Evolutionary conservation across 768 basidiomycete species (phyloP).

Genomic region (Boletus patriciae): DNA sequence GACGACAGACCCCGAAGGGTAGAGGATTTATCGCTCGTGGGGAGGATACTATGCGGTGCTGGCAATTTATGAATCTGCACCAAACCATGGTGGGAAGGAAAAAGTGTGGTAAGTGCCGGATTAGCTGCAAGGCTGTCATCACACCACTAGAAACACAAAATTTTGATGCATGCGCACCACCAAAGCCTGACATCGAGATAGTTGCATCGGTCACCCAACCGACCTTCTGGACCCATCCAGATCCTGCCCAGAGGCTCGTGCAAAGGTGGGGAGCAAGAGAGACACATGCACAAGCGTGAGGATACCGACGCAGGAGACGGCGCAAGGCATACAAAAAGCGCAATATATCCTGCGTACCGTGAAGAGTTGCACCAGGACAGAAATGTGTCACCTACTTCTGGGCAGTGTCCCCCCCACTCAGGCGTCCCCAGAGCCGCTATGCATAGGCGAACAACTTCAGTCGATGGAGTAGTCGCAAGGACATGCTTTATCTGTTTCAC

Average conservation of each 20-base stretch:
- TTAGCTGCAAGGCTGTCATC: slow-evolving; percentile 51
- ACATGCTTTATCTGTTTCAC: slow-evolving; percentile 33
- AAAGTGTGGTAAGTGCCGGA: slow-evolving; percentile 68
- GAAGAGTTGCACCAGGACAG: not conserved
- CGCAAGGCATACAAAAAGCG: slow-evolving; percentile 73
- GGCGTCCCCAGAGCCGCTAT: slow-evolving; percentile 62
- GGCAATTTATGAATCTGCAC: slow-evolving; percentile 78
- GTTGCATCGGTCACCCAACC: slow-evolving; percentile 78
- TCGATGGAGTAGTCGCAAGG: slow-evolving; percentile 31
- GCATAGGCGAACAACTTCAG: slow-evolving; percentile 54
- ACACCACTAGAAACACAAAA: not conserved
- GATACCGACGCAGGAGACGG: slow-evolving; percentile 53
- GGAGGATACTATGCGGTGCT: slow-evolving; percentile 64
- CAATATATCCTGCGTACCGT: slow-evolving; percentile 55
- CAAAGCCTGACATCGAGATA: slow-evolving; percentile 74
- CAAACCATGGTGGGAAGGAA: slow-evolving; percentile 86
- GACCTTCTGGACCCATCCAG: slow-evolving; percentile 74
- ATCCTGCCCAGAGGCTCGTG: slow-evolving; percentile 55
- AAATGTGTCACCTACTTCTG: slow-evolving; percentile 44
- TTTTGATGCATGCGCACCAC: slow-evolving; percentile 50
- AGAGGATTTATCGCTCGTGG: slow-evolving; percentile 83
- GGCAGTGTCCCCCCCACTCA: slow-evolving; percentile 64
- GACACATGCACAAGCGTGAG: slow-evolving; percentile 64
- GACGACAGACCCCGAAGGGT: slow-evolving; percentile 76
- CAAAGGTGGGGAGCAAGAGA: slow-evolving; percentile 66